Percentiles rank a stretch among this genome's conserved stretches.
phyloP scores from a whole-genome alignment of 1,284 basidiomycete genomes.

The Malassezia brasiliensis region DNA sequence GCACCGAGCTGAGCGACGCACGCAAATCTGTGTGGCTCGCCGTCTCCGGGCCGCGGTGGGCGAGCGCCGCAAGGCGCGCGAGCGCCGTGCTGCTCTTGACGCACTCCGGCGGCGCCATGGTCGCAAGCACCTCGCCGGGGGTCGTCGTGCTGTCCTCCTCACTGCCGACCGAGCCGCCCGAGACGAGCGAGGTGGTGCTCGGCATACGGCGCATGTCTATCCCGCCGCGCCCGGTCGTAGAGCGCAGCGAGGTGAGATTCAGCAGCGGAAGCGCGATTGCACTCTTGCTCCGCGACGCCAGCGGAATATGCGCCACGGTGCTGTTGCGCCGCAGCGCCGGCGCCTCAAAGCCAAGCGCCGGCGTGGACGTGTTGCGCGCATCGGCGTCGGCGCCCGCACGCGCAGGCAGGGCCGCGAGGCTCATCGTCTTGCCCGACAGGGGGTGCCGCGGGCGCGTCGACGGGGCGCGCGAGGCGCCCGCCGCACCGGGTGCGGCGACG shows the following conservation, averaged over 20 bases:
- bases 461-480: background rate
- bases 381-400: background rate
- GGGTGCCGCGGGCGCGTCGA: background rate
- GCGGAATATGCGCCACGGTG: slow-evolving; percentile 15
- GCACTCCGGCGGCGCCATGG: background rate
- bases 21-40: no score
- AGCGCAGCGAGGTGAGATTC: slow-evolving; percentile 51
- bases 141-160: background rate
- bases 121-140: background rate
- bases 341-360: background rate
- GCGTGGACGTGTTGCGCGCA: slow-evolving; percentile 1
- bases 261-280: slow-evolving; percentile 54
- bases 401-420: background rate
- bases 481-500: background rate
- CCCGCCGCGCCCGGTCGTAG: slow-evolving; percentile 43
- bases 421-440: background rate
- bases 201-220: background rate
- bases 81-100: slow-evolving; percentile 9
- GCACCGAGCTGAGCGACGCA: no score
- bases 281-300: slow-evolving; percentile 58
- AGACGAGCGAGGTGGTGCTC: background rate
- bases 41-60: background rate
- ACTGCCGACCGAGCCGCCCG: background rate
- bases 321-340: slow-evolving; percentile 13
- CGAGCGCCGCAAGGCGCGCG: slow-evolving; percentile 7